phyloP scores from a whole-genome alignment of 2,329 filamentous ascomycete species.

The Phoma herbarum region DNA sequence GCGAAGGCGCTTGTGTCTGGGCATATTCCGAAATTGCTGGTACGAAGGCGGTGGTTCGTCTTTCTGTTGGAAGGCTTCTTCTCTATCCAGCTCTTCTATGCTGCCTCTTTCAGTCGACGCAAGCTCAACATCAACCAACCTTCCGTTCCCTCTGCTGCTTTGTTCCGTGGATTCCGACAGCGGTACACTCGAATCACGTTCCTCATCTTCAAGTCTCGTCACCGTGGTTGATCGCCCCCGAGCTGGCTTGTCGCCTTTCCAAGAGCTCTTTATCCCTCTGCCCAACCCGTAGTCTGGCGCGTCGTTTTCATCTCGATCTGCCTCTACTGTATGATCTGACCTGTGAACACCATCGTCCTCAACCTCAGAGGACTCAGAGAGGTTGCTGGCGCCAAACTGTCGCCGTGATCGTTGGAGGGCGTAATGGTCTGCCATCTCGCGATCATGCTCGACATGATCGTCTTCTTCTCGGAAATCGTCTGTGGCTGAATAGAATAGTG shows the following conservation, averaged over 20 bases:
- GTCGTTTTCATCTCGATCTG: slow-evolving; percentile 53
- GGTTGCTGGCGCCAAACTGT: slow-evolving; percentile 82
- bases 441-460: slow-evolving; percentile 87
- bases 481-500: slow-evolving; percentile 90
- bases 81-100: slow-evolving; percentile 51
- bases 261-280: slow-evolving; percentile 65
- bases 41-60: slow-evolving; percentile 65
- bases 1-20: slow-evolving; percentile 49
- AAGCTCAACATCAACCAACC: slow-evolving; percentile 86
- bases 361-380: slow-evolving; percentile 86
- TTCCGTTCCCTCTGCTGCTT: slow-evolving; percentile 67
- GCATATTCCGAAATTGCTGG: slow-evolving; percentile 63
- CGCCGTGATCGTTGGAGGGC: slow-evolving; percentile 88
- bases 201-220: slow-evolving; percentile 46
- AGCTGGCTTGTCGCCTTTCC: slow-evolving; percentile 59
- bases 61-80: slow-evolving; percentile 49
- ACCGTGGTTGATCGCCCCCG: slow-evolving; percentile 51
- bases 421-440: slow-evolving; percentile 93
- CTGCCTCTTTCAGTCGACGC: slow-evolving; percentile 67
- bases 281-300: slow-evolving; percentile 52
- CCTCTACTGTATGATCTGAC: slow-evolving; percentile 62
- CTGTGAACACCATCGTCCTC: slow-evolving; percentile 70
- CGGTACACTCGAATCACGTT: slow-evolving; percentile 53
- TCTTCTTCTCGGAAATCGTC: slow-evolving; percentile 94
- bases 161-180: slow-evolving; percentile 53